These are phyloP conservation scores for Sphagnum fallax DNA, from an alignment of 228 moss, liverwort and hornwort genomes.

Conservation along the genomic window DNA sequence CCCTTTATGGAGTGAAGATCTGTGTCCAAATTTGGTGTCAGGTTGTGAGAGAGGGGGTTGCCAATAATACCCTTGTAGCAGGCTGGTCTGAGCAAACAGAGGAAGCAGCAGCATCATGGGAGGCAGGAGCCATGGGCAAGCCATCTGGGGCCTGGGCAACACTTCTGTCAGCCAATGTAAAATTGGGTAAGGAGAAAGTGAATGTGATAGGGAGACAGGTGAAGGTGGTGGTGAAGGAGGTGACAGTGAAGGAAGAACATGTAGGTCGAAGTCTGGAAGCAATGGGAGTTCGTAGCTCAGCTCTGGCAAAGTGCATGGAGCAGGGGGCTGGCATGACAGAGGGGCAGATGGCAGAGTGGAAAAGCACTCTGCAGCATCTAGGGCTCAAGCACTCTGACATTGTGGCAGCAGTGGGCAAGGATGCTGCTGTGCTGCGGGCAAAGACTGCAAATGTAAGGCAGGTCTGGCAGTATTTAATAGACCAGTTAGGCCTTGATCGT, in stretches of 20 bases:
- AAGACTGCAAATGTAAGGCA: constrained; percentile 43
- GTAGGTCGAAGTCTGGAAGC: constrained; percentile 48
- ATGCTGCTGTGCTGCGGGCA: constrained; percentile 37
- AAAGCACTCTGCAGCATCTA: constrained; percentile 37
- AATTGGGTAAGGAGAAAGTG: constrained; percentile 7
- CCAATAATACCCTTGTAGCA: constrained; percentile 15
- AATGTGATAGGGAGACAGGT: constrained; percentile 12
- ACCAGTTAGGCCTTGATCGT: constrained; percentile 27
- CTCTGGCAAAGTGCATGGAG: constrained; percentile 34
- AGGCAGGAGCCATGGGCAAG: constrained; percentile 7
- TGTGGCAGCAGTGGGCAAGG: constrained; percentile 41
- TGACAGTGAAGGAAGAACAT: constrained; percentile 19
- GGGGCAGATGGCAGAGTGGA: constrained; percentile 48
- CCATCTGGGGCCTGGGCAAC: constrained; percentile 16
- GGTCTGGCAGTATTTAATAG: constrained; percentile 22
- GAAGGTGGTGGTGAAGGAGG: constrained; percentile 16
- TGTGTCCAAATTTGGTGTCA: constrained; percentile 31
- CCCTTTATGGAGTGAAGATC: constrained; percentile 26
- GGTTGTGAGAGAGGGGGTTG: constrained; percentile 14
- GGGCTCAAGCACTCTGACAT: constrained; percentile 35
- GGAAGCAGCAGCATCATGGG: neutral
- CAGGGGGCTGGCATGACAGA: constrained; percentile 48
- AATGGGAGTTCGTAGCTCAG: constrained; percentile 39
- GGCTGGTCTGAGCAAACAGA: constrained; percentile 22
- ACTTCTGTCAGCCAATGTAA: constrained; percentile 8